Conservation (phyloP, 2,329 filamentous ascomycete genomes). For the Pseudofabraea citricarpa region DNA sequence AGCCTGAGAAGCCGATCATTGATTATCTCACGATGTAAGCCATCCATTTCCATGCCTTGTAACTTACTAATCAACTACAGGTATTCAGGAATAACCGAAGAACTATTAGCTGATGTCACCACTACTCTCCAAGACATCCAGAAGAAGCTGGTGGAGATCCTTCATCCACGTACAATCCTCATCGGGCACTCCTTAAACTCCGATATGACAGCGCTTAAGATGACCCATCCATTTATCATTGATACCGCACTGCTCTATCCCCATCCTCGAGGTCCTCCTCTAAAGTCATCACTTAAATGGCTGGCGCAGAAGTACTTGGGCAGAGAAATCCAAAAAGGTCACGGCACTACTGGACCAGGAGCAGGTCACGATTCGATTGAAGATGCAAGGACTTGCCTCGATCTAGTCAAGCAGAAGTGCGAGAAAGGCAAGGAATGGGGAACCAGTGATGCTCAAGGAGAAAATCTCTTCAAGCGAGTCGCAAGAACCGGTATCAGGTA, state of each 20-base stretch:
- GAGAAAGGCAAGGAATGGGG: slow-evolving; percentile 89
- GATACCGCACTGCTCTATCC: slow-evolving; percentile 89
- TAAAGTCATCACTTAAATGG: slow-evolving; percentile 89
- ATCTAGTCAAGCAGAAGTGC: slow-evolving; percentile 92
- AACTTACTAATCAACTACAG: slow-evolving; percentile 23
- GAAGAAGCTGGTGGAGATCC: slow-evolving; percentile 62
- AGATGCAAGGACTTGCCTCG: slow-evolving; percentile 85
- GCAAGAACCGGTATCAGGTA: slow-evolving; percentile 58
- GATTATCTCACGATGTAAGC: slow-evolving; percentile 77
- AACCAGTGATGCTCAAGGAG: slow-evolving; percentile 69
- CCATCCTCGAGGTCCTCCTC: slow-evolving; percentile 80
- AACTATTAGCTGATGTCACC: slow-evolving; percentile 76
- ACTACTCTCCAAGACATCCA: slow-evolving; percentile 85
- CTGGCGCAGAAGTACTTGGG: slow-evolving; percentile 80
- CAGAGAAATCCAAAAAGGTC: slow-evolving; percentile 80
- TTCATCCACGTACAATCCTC: slow-evolving; percentile 69
- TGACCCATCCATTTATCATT: slow-evolving; percentile 89
- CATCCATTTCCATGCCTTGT: slow-evolving; percentile 7
- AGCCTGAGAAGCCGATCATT: slow-evolving; percentile 79
- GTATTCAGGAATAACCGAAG: slow-evolving; percentile 87
- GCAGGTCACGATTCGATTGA: slow-evolving; percentile 86
- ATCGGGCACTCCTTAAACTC: slow-evolving; percentile 79
- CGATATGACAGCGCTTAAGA: slow-evolving; percentile 75
- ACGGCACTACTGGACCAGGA: slow-evolving; percentile 44
- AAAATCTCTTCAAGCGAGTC: slow-evolving; percentile 86